Percentiles rank a stretch among this genome's conserved stretches.
These are phyloP conservation scores for Penicillium sp. DNA, from an alignment of 2,329 filamentous ascomycete species.

Conservation along the genomic window DNA sequence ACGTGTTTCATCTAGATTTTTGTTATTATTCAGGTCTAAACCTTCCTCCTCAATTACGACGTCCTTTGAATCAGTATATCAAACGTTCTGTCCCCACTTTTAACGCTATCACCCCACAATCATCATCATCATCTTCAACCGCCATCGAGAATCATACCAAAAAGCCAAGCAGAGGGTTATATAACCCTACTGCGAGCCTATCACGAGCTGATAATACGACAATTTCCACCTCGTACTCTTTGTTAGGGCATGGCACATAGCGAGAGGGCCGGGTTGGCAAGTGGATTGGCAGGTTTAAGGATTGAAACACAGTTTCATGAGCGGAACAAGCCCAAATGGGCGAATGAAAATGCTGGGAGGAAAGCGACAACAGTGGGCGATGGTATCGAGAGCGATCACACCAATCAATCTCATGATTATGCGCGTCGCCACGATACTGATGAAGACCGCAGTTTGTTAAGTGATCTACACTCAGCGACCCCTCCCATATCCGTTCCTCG, in stretches of 20 bases:
- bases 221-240: slow-evolving; percentile 19
- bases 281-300: slow-evolving; percentile 36
- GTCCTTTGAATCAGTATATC: neutral
- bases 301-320: slow-evolving; percentile 39
- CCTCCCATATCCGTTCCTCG: slow-evolving; percentile 48
- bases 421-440: slow-evolving; percentile 38
- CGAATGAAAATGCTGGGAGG: slow-evolving; percentile 24
- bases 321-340: slow-evolving; percentile 27
- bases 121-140: slow-evolving; percentile 16
- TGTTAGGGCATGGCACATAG: slow-evolving; percentile 39
- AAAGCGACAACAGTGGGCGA: slow-evolving; percentile 27
- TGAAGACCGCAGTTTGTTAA: slow-evolving; percentile 40
- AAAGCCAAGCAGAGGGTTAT: slow-evolving; percentile 18
- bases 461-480: slow-evolving; percentile 42
- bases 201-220: slow-evolving; percentile 13
- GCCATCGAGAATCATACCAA: slow-evolving; percentile 9
- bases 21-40: neutral
- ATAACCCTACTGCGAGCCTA: slow-evolving; percentile 22
- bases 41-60: neutral
- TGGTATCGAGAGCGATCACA: slow-evolving; percentile 40
- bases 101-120: slow-evolving; percentile 23
- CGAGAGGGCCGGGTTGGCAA: slow-evolving; percentile 29
- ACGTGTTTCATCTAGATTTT: neutral
- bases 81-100: slow-evolving; percentile 16
- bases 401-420: slow-evolving; percentile 35